Evolutionary conservation across 306 rosid species (phyloP), one percentile per base, ranked within the genome.

Genomic region (Arachis hypogaea): DNA sequence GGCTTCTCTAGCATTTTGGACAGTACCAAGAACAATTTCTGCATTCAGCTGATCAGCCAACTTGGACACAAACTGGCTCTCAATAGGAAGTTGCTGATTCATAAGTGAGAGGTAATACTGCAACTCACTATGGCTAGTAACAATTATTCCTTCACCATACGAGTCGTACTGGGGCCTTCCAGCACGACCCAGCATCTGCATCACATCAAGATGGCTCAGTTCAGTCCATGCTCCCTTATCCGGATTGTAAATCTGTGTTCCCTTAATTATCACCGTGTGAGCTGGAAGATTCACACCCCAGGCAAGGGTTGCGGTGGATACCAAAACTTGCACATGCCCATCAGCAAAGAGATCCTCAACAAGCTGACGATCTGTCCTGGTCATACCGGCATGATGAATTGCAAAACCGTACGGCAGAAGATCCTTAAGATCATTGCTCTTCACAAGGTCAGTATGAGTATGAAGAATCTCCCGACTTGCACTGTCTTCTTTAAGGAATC

Each of bases 231-330:
- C 95, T 30, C 97, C 98, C 82, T 94, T 94, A 59, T 89, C 96
- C 18, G 97, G 97, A 80, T 86, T 89, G 81, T 88, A 93, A 51
- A 94, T 83, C 86, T 94, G 97, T n/a, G 98, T 91, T 56, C 98
- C 98, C 58, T 91, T 94, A 64, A 91, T 91, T 52, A 93, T 91
- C 65, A 93, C 98, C 22, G 92, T 82, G 66, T 91, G 97, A 56
- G 98, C 98, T 22, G 98, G 97, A 40, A 93, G 85, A 77, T 93
- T 93, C 84, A 91, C 97, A 82, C 97, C 98, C 98, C 97, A 93
- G 54, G 98, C 97, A 81, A 93, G 96, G 73, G 98, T 93, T 4
- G 97, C 98, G 59, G 98, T 93, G 50, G 98, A 93, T 58, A 93
- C 97, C 85, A 93, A 74, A 74, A 93, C 98, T 85, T 93, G 98